Base-by-base conservation (phyloP, 306 rosid genomes). In the Quercus agrifolia region DNA sequence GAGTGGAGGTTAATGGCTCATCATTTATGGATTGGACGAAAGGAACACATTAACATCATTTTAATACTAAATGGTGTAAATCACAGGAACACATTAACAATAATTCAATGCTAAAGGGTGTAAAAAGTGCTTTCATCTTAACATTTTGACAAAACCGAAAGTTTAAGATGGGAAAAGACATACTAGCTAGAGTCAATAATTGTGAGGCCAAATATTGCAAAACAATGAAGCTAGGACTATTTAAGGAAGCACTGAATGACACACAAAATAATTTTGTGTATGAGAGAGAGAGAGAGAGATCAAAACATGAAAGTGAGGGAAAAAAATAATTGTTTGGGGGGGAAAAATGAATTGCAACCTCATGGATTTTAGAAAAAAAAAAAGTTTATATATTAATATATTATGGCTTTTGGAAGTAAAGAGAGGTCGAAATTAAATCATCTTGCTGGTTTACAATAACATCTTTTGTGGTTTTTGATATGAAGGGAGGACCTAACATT, bases 401-500 rank as follows among this genome's bases (percentile, higher is more conserved):
- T 35, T 11, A 54, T 27, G 75, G 71, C 79, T 6, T n/a, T 64
- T 74, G 69, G 79, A 51, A 70, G 38, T 52, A 74, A 46, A 73
- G 13, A 21, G 75, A 35, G 59, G 25, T 23, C 55, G 17, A 56
- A 63, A n/a, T 27, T 17, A 79, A 63, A n/a, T 27, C 21, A 79
- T 85, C 54, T 21, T 21, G 76, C 77, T 79, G 77, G 84, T 63
- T 30, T 49, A 33, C 28, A 46, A 69, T 69, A 52, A 57, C 73
- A 57, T 62, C 15, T 82, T 64, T 27, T 31, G 55, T 63, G 23
- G 73, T 56, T 74, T 69, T 82, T 74, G 71, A 79, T 6, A 19
- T 25, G 27, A 59, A 79, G 76, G 30, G 52, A 73, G 38, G 62
- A 74, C 83, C 76, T 44, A 70, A 77, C 85, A 61, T 78, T 81